A percentile compares a stretch with the other conserved stretches of the same genome.
Evolutionary conservation across 2,329 filamentous ascomycete genomes (phyloP).

Genomic region (Helotiales sp.): DNA sequence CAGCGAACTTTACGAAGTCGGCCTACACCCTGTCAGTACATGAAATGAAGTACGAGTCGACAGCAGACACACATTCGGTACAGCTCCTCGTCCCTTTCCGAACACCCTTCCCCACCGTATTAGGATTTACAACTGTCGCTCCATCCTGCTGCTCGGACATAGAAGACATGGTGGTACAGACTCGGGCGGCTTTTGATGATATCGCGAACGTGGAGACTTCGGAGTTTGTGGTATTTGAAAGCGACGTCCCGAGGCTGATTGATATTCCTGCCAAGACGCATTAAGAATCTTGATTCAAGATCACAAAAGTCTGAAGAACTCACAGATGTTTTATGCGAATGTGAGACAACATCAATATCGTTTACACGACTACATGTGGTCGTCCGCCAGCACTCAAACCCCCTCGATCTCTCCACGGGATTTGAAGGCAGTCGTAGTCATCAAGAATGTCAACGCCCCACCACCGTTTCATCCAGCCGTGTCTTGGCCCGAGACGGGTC

Average conservation of each 20-base stretch:
- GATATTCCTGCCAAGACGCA: background rate
- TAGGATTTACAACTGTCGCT: background rate
- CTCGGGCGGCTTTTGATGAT: background rate
- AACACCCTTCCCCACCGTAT: conserved; percentile 1
- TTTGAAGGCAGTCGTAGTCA: too few species aligned
- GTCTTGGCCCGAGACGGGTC: conserved; percentile 17
- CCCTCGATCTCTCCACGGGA: background rate
- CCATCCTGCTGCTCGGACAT: background rate
- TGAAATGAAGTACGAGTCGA: background rate
- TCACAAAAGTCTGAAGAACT: background rate
- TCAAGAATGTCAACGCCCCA: too few species aligned
- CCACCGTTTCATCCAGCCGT: background rate
- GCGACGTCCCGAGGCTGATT: background rate
- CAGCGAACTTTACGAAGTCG: conserved; percentile 18
- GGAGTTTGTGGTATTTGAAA: background rate
- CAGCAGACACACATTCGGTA: conserved; percentile 5
- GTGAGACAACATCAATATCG: background rate
- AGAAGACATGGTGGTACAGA: background rate
- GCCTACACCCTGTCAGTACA: conserved; percentile 4
- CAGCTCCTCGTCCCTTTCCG: conserved; percentile 16
- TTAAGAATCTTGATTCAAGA: background rate
- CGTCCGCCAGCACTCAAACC: background rate
- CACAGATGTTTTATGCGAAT: background rate
- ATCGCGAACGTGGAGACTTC: background rate
- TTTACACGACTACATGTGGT: background rate